Evolutionary conservation across 257 asterid species (phyloP), one percentile per base, ranked within the genome.

Genomic region (Penstemon davidsonii): DNA sequence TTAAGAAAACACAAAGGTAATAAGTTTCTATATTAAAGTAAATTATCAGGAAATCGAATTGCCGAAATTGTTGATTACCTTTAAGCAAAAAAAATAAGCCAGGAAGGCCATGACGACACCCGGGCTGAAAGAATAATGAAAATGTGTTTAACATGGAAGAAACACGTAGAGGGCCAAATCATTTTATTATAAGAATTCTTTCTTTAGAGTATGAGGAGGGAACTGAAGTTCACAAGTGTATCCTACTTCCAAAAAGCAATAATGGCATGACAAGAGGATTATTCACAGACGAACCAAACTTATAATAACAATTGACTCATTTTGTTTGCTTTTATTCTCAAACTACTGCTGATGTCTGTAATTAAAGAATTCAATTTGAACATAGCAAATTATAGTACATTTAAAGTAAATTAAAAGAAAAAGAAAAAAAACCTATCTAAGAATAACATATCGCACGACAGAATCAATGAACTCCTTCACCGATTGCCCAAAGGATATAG

Each of bases 91-190:
- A 83, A 75, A 81, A 88, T 41, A 91, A 84, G 55, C 99, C 97
- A 57, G 99, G 99, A 73, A 94, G 97, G 68, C 99, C 99, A 78
- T 94, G 99, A 68, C 99, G 97, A 77, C 99, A 94, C 72, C 99
- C 99, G 53, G 91, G 96, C 99, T 93, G 89, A 75, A 76, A 81
- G 59, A 49, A 60, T 64, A 59, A 65, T 69, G 55, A 45, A 15
- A 15, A 50, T 58, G 62, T 42, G 37, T 15, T 15, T 15, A 75
- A 68, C 58, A 54, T 9, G 36, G 67, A 56, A 55, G 64, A 44
- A 62, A 47, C 37, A 66, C 46, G 15, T 55, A 15, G 41, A 60
- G 12, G 52, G 37, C 12, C 55, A 52, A 10, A 69, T 15, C 18
- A 15, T 15, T 15, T 15, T 15, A 15, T 15, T 15, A 15, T 15